Evolutionary conservation across 805 yeast species (phyloP).

Genomic region (Dipodascus albidus): DNA sequence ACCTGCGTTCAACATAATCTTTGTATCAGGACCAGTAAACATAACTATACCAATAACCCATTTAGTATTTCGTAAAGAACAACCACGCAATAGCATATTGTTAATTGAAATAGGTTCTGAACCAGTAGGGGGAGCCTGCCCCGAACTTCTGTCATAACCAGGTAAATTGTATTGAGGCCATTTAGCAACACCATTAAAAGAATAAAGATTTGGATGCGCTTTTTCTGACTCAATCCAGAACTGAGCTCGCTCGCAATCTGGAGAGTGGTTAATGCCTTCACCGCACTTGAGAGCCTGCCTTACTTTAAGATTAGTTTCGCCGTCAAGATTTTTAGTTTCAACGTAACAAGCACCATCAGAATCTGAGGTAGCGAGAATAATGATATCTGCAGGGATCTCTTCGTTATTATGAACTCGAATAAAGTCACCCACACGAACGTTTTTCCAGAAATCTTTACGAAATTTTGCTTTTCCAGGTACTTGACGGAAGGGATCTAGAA

Average conservation of each 20-base stretch:
- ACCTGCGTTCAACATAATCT: constrained; percentile 70
- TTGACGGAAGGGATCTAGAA: constrained; percentile 23
- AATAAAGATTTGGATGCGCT: constrained; percentile 54
- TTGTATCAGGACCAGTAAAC: constrained; percentile 69
- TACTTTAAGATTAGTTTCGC: constrained; percentile 64
- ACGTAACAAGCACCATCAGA: constrained; percentile 57
- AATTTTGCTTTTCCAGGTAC: constrained; percentile 29
- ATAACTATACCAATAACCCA: constrained; percentile 67
- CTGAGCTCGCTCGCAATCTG: constrained; percentile 45
- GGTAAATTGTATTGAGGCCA: constrained; percentile 29
- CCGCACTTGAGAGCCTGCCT: constrained; percentile 46
- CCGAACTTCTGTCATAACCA: neutral
- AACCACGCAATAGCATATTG: constrained; percentile 61
- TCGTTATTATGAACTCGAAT: constrained; percentile 58
- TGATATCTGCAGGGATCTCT: constrained; percentile 68
- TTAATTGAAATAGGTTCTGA: constrained; percentile 50
- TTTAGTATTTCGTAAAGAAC: constrained; percentile 59
- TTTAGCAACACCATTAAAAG: constrained; percentile 55
- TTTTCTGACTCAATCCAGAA: constrained; percentile 61
- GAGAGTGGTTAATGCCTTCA: constrained; percentile 39
- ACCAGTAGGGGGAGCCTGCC: constrained; percentile 18
- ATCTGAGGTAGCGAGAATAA: constrained; percentile 57
- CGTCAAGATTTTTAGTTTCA: constrained; percentile 62
- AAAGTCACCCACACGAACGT: constrained; percentile 63
- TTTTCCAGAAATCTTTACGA: constrained; percentile 53